Conservation (phyloP, 306 rosid genomes). For the Quercus gilva region DNA sequence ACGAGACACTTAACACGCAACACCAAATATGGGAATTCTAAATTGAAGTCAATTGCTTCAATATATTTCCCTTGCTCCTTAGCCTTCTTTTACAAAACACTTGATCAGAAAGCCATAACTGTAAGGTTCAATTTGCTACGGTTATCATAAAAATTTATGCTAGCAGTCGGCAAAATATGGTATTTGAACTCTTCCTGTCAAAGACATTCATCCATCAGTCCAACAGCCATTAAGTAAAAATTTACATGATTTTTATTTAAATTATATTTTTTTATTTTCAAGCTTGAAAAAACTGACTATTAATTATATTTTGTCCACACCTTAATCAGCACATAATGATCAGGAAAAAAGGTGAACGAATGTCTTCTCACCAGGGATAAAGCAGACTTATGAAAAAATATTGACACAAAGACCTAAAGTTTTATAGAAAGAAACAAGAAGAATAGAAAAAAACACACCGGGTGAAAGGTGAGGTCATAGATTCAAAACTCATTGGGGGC, state of each 20-base stretch:
- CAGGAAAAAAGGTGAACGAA: neutral
- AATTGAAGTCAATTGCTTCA: neutral
- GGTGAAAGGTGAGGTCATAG: too few species aligned
- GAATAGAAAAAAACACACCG: neutral
- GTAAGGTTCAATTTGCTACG: neutral
- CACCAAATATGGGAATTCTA: neutral
- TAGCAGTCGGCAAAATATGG: conserved; percentile 4
- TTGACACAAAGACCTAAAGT: neutral
- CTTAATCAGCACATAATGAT: neutral
- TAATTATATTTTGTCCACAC: neutral
- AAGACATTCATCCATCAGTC: conserved; percentile 17
- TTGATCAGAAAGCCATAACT: conserved; percentile 2
- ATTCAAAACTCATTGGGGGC: too few species aligned
- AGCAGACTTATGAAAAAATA: neutral
- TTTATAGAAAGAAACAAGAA: neutral
- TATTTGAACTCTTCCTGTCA: conserved; percentile 6
- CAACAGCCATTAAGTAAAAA: neutral
- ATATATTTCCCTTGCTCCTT: neutral
- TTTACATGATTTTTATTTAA: too few species aligned
- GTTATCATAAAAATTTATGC: neutral
- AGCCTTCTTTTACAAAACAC: neutral
- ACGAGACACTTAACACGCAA: neutral
- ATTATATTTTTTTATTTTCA: too few species aligned
- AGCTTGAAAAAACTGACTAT: too few species aligned
- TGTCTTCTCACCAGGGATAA: neutral